A percentile compares a stretch with the other conserved stretches of the same genome.
These are phyloP conservation scores for Eucalyptus erythrocorys DNA, from an alignment of 345 rosid species.

Conservation along the genomic window DNA sequence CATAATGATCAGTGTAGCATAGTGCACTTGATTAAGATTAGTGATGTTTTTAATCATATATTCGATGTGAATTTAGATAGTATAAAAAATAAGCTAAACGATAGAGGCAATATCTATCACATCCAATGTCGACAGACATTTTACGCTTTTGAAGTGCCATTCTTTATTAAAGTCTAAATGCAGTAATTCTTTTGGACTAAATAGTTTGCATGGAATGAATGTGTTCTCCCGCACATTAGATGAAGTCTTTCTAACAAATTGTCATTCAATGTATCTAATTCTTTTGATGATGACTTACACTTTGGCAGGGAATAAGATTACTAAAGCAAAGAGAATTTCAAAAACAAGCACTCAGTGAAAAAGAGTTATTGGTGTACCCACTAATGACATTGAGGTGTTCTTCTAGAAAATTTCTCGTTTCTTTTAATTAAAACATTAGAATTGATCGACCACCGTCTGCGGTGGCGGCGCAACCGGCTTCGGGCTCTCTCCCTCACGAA, in stretches of 20 bases:
- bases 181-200: background rate
- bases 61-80: accelerated
- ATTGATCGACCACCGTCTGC: no score
- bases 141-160: background rate
- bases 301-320: accelerated
- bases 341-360: background rate
- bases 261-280: background rate
- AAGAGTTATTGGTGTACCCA: background rate
- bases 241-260: background rate
- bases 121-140: accelerated
- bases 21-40: background rate
- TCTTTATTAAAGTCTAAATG: background rate
- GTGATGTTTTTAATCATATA: background rate
- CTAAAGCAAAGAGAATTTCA: background rate
- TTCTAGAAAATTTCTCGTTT: accelerated
- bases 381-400: accelerated
- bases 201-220: background rate
- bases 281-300: background rate
- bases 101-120: background rate
- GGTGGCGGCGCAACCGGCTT: no score
- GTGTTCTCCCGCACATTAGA: background rate
- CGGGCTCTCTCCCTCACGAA: no score
- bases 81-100: background rate
- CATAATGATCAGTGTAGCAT: background rate
- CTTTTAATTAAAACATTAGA: background rate